These are phyloP conservation scores for Blastocystis sp. DNA, from an alignment of 352 stramenopile species.

Conservation along the genomic window DNA sequence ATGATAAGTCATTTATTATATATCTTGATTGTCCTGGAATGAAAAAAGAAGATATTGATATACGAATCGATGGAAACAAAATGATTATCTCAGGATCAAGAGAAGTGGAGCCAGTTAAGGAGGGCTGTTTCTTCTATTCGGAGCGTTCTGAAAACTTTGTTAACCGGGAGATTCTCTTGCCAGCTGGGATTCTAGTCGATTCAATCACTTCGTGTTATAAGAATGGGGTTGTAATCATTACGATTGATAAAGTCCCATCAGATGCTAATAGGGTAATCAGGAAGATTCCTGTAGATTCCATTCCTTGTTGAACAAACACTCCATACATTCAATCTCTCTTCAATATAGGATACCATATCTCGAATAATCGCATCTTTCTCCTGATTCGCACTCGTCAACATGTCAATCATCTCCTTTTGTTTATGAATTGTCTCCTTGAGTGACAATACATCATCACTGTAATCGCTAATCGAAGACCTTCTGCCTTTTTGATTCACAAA, in stretches of 20 bases:
- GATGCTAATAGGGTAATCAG: neutral
- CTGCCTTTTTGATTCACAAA: neutral
- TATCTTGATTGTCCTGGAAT: constrained; percentile 27
- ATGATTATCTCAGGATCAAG: neutral
- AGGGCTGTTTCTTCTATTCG: neutral
- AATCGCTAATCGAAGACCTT: neutral
- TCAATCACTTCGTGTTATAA: neutral
- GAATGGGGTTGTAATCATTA: neutral
- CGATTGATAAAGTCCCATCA: neutral
- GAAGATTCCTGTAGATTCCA: constrained; percentile 17
- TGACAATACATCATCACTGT: neutral
- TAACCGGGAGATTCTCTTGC: neutral
- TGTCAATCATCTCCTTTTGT: neutral
- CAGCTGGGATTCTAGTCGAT: neutral
- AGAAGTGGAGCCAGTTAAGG: neutral
- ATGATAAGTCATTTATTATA: neutral
- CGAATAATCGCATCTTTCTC: neutral
- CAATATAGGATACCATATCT: neutral
- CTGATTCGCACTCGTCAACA: neutral
- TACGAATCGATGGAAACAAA: neutral
- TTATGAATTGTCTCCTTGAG: neutral
- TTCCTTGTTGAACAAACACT: constrained; percentile 4
- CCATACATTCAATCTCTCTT: neutral
- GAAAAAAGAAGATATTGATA: neutral
- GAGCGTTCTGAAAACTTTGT: neutral